Percentiles rank a stretch among this genome's conserved stretches.
phyloP scores from a whole-genome alignment of 2,329 filamentous ascomycete species.

The Chaetomiaceae sp. region DNA sequence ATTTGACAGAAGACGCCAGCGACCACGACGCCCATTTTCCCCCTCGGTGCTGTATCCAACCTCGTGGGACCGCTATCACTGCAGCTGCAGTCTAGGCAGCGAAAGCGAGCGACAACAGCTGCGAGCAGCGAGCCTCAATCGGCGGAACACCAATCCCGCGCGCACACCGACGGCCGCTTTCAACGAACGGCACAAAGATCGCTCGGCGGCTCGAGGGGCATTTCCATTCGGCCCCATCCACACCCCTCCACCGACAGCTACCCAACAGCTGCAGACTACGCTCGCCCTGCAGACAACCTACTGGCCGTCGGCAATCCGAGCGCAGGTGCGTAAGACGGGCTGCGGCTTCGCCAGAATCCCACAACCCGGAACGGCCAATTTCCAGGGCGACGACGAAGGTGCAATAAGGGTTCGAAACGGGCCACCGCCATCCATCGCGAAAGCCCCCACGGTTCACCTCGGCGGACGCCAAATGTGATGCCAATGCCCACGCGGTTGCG shows the following conservation, averaged over 20 bases:
- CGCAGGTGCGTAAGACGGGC: slow-evolving; percentile 13
- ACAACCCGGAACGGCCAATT: too few relatives aligned
- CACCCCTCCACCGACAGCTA: background rate
- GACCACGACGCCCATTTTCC: too few relatives aligned
- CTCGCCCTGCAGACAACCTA: slow-evolving; percentile 11
- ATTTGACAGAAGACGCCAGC: too few relatives aligned
- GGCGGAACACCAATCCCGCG: slow-evolving; percentile 4
- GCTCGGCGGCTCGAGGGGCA: slow-evolving; percentile 22
- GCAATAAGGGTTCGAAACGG: background rate
- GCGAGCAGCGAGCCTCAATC: too few relatives aligned
- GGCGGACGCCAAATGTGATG: slow-evolving; percentile 19
- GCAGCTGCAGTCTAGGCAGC: background rate
- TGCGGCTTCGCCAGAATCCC: background rate
- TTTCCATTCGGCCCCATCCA: slow-evolving; percentile 22
- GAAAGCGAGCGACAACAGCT: too few relatives aligned
- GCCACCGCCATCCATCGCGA: slow-evolving; percentile 1
- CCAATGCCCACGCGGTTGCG: slow-evolving; percentile 9
- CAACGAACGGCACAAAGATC: slow-evolving; percentile 15
- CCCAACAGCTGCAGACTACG: slow-evolving; percentile 6
- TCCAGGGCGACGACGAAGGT: slow-evolving; percentile 8
- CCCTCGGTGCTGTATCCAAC: too few relatives aligned
- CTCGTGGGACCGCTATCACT: too few relatives aligned
- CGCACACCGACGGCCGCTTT: slow-evolving; percentile 13
- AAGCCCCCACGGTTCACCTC: background rate
- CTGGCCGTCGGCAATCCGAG: slow-evolving; percentile 2